Conservation (phyloP, 2,329 filamentous ascomycete genomes). For the Fusarium sp. region DNA sequence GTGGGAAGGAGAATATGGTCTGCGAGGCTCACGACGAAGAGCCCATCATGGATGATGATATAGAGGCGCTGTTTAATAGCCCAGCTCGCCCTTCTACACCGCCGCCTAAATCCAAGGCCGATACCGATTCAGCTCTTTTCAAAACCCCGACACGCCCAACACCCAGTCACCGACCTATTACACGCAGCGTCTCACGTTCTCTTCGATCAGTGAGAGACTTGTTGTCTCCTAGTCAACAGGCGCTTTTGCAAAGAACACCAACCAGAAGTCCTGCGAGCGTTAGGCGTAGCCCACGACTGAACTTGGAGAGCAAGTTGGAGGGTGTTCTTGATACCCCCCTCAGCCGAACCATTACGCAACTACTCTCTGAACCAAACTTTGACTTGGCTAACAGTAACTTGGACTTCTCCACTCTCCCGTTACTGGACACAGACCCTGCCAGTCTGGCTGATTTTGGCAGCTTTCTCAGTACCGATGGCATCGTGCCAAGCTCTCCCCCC, state of each 20-base stretch:
- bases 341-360: conserved; percentile 70
- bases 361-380: conserved; percentile 69
- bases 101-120: conserved; percentile 58
- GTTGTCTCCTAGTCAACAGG: conserved; percentile 57
- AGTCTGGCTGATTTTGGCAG: conserved; percentile 59
- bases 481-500: conserved; percentile 62
- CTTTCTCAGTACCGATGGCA: conserved; percentile 59
- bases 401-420: conserved; percentile 55
- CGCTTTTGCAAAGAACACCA: conserved; percentile 61
- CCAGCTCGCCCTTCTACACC: conserved; percentile 63
- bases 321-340: conserved; percentile 65
- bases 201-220: conserved; percentile 59
- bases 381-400: conserved; percentile 56
- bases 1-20: conserved; percentile 60
- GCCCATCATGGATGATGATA: conserved; percentile 58
- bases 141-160: conserved; percentile 74
- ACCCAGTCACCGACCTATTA: conserved; percentile 70
- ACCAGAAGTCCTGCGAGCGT: conserved; percentile 53
- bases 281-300: conserved; percentile 57
- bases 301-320: conserved; percentile 54
- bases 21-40: conserved; percentile 54
- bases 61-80: conserved; percentile 75
- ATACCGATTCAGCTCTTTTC: conserved; percentile 58
- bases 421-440: conserved; percentile 52
- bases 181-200: conserved; percentile 69